These are phyloP conservation scores for Cystofilobasidium capitatum DNA, from an alignment of 768 basidiomycete species.

Conservation along the genomic window DNA sequence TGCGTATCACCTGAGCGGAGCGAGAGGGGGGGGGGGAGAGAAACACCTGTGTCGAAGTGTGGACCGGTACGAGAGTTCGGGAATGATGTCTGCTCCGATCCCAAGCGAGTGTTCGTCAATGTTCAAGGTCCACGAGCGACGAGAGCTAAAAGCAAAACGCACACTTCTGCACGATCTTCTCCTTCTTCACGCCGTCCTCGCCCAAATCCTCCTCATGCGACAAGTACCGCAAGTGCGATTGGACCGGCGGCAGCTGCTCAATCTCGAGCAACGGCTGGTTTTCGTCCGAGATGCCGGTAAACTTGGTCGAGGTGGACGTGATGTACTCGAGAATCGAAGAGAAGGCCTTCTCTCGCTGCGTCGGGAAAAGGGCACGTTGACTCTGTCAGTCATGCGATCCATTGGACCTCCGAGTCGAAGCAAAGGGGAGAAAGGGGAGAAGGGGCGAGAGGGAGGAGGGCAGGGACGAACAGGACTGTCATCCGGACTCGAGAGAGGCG, in stretches of 20 bases:
- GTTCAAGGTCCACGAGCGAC: not conserved
- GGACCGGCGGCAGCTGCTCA: not conserved
- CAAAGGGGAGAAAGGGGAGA: not conserved
- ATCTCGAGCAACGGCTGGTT: slow-evolving; percentile 20
- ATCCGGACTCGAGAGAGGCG: slow-evolving; percentile 8
- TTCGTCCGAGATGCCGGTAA: not conserved
- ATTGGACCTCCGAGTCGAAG: too few relatives aligned
- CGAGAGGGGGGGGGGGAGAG: slow-evolving; percentile 51
- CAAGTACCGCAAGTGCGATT: not conserved
- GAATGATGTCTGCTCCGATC: slow-evolving; percentile 58
- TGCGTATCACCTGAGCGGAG: slow-evolving; percentile 51
- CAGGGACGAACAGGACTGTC: slow-evolving; percentile 21
- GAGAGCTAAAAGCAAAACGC: not conserved
- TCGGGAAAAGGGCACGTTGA: not conserved
- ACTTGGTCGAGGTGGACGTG: slow-evolving; percentile 5
- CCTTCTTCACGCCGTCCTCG: not conserved
- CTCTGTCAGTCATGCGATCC: not conserved
- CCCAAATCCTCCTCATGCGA: not conserved
- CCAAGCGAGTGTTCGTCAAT: not conserved
- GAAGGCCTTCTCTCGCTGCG: slow-evolving; percentile 13
- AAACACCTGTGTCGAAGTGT: slow-evolving; percentile 10
- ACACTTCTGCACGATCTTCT: slow-evolving; percentile 4
- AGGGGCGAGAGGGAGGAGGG: not conserved
- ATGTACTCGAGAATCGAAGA: slow-evolving; percentile 14
- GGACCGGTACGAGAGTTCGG: slow-evolving; percentile 55